Conservation (phyloP, 306 rosid genomes). For the Fragaria iinumae region DNA sequence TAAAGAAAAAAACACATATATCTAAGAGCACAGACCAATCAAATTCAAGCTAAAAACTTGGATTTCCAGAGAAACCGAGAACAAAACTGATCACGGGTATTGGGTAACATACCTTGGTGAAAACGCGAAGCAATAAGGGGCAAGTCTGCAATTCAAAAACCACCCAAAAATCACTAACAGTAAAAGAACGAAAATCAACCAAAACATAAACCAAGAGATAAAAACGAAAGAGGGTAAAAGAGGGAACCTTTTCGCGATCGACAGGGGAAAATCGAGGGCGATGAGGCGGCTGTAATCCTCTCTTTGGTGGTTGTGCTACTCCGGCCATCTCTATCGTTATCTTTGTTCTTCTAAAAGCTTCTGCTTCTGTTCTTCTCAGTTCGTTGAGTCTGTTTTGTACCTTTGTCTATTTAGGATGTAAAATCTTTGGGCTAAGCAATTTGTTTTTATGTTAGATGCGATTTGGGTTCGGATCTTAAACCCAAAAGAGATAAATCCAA, state of each 20-base stretch:
- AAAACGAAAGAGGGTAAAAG: not conserved
- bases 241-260: slow-evolving; percentile 49
- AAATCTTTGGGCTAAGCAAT: not conserved
- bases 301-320: slow-evolving; percentile 35
- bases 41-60: not conserved
- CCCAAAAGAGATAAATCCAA: too few species aligned
- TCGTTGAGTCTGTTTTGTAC: not conserved
- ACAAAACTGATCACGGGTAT: not conserved
- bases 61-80: not conserved
- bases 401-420: not conserved
- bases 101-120: slow-evolving; percentile 63
- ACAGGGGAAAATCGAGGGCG: slow-evolving; percentile 38
- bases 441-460: too few species aligned
- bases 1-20: not conserved
- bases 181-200: not conserved
- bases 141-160: slow-evolving; percentile 57
- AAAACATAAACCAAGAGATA: slow-evolving; percentile 5
- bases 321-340: slow-evolving; percentile 33
- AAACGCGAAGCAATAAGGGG: slow-evolving; percentile 82
- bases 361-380: not conserved
- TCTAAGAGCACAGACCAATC: not conserved
- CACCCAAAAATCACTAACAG: not conserved
- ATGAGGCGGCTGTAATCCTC: slow-evolving; percentile 39
- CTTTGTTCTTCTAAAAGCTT: not conserved
- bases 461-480: not conserved